These are phyloP conservation scores for Arthrobotrys pseudoclavata DNA, from an alignment of 2,329 filamentous ascomycete species.

Conservation along the genomic window DNA sequence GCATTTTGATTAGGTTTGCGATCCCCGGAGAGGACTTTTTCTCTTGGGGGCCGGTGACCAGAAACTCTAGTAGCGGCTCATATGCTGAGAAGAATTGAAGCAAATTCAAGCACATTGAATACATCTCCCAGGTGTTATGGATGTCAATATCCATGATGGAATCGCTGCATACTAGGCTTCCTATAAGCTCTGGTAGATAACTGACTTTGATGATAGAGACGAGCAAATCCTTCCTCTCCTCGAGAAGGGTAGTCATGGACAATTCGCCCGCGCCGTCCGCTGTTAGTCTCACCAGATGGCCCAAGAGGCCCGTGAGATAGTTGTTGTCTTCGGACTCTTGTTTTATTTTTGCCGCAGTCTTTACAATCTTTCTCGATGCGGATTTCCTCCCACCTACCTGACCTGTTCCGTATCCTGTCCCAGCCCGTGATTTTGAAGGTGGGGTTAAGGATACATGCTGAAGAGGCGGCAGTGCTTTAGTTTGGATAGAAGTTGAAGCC, in stretches of 20 bases:
- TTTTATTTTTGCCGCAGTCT: slow-evolving; percentile 29
- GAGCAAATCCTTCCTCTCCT: slow-evolving; percentile 11
- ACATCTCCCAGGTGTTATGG: slow-evolving; percentile 58
- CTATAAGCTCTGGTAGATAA: slow-evolving; percentile 59
- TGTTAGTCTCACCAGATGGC: neutral
- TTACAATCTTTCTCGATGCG: neutral
- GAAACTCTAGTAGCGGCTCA: slow-evolving; percentile 52
- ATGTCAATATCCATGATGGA: slow-evolving; percentile 60
- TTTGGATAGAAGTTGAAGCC: too few species aligned
- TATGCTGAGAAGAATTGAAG: slow-evolving; percentile 48
- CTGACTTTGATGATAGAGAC: slow-evolving; percentile 48
- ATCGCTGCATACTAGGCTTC: slow-evolving; percentile 60
- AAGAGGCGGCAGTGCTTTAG: too few species aligned
- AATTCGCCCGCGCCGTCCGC: neutral
- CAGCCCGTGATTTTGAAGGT: neutral
- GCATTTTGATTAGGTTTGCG: slow-evolving; percentile 29
- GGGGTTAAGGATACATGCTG: neutral
- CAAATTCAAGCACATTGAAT: slow-evolving; percentile 53
- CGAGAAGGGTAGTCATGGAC: slow-evolving; percentile 17
- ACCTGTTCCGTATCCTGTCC: slow-evolving; percentile 34
- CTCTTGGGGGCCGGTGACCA: slow-evolving; percentile 44
- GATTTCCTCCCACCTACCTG: neutral
- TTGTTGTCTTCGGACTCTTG: slow-evolving; percentile 40
- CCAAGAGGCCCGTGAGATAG: slow-evolving; percentile 23
- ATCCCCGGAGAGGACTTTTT: slow-evolving; percentile 60